Evolutionary conservation across 352 stramenopile genomes (phyloP), one percentile per base, ranked within the genome.

Genomic region (Saprolegnia diclina): DNA sequence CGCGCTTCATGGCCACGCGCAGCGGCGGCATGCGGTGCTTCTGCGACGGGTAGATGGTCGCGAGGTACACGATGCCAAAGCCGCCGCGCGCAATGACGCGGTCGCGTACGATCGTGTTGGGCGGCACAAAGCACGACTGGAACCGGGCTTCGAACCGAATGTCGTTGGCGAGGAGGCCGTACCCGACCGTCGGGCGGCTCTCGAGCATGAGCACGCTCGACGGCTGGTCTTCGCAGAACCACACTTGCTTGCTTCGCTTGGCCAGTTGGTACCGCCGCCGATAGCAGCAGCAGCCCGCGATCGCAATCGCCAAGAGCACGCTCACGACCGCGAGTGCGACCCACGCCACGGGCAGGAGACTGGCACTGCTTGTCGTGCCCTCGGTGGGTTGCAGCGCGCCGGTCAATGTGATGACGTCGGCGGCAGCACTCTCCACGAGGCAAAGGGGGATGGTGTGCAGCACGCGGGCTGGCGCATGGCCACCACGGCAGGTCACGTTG

Each of bases 61-160:
- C 74, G 6, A 72, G 66, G 53, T 75, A 79, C 29, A 79, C 68
- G 2, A 72, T 74, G 13, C 74, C 74, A 53, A 75, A 77, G 52
- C 74, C 74, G 42, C 74, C 74, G 37, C 71, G 71, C 1, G 74
- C 74, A 5, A 79, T 45, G 14, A 79, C 48, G 5, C 64, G 38
- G 1, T 72, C 72, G 18, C 71, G 63, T 21, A 67, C 64, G 35
- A 79, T 72, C 46, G 73, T 71, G 14, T 64, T 64, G 55, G 72
- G 67, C 48, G 73, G 67, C 32, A 79, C 29, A 0, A 72, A 66
- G 56, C 66, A 77, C 40, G 63, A 53, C 52, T 75, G 64, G 68
- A 79, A 64, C 45, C 73, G 63, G 26, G 74, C 57, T 64, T 79
- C 64, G n/a, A 56, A 71, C 42, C 74, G 74, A 42, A 79, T 79